Conservation (phyloP, 805 yeast species). For the Metschnikowia koreensis region DNA sequence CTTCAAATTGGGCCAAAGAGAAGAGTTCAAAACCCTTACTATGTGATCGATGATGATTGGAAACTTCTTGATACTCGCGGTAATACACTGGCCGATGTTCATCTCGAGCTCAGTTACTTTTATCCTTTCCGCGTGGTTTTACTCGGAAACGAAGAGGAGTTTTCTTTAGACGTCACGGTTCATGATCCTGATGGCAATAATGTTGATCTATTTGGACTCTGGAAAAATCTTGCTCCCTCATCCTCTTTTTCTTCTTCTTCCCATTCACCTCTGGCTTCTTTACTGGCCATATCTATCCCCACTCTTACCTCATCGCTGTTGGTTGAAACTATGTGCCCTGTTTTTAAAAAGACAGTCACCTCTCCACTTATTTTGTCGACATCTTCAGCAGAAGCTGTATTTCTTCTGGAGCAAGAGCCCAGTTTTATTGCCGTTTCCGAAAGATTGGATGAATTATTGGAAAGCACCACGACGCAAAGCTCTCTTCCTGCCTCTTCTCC, state of each 20-base stretch:
- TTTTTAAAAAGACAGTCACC: too few species aligned
- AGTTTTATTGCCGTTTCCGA: too few species aligned
- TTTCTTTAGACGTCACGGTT: neutral
- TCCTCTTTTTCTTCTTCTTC: neutral
- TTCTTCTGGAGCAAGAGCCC: too few species aligned
- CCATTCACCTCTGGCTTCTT: too few species aligned
- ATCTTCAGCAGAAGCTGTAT: too few species aligned
- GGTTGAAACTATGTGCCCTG: too few species aligned
- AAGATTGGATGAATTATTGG: too few species aligned
- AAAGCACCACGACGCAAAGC: too few species aligned
- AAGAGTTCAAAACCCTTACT: neutral
- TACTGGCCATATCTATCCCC: neutral
- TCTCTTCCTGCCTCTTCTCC: too few species aligned
- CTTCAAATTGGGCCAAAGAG: neutral
- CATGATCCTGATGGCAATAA: neutral
- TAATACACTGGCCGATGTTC: neutral
- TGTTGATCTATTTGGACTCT: neutral
- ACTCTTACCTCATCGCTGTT: neutral
- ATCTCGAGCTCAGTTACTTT: neutral
- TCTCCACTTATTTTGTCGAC: too few species aligned
- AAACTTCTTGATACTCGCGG: neutral
- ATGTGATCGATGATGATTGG: neutral
- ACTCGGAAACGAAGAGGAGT: neutral
- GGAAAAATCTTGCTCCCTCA: neutral
- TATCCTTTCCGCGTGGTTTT: slow-evolving; percentile 1